Evolutionary conservation across 139 green algal genomes (phyloP), one percentile per base, ranked within the genome.

Genomic region (Yamagishiella unicocca): DNA sequence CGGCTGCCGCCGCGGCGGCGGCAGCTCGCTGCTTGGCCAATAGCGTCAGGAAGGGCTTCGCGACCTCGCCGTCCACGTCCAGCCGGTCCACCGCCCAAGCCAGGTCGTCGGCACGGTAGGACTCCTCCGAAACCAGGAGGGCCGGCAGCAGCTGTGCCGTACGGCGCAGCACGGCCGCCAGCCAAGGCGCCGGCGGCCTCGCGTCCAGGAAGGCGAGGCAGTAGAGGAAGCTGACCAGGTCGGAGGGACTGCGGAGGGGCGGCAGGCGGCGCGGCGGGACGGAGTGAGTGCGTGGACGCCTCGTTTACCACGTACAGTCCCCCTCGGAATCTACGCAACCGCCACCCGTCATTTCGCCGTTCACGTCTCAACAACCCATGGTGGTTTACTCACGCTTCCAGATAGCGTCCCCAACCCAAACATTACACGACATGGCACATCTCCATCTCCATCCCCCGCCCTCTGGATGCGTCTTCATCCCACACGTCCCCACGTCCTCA

Each of bases 181-280:
- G 79, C 79, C 79, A 85, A n/a, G 40, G 35, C 8, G 38, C 29
- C 29, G 79, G 25, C 25, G n/a, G 55, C 2, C 29, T 61, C 1
- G 79, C 79, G 38, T 76, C 79, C 50, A 85, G 79, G 40, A 66
- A 75, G 29, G 79, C 79, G 24, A 85, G 79, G 79, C 79, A 85
- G 58, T 85, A 85, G 4, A 85, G 79, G 31, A 85, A n/a, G 22
- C 35, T 61, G 27, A 75, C 21, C n/a, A 85, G 79, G 61, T 85
- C 79, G 17, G 79, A 62, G n/a, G 79, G 40, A 5, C 77, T 84
- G 77, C 5, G 33, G 35, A 10, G 7, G 68, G 14, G 35, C 3
- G 67, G 67, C 6, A 46, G 67, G 35, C 25, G 50, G 12, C 50
- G 17, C 50, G 50, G 50, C 50, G 50, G 12, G 50, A n/a, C n/a